Base-by-base conservation (phyloP, 2,329 filamentous ascomycete species). In the Huntiella abstrusa region DNA sequence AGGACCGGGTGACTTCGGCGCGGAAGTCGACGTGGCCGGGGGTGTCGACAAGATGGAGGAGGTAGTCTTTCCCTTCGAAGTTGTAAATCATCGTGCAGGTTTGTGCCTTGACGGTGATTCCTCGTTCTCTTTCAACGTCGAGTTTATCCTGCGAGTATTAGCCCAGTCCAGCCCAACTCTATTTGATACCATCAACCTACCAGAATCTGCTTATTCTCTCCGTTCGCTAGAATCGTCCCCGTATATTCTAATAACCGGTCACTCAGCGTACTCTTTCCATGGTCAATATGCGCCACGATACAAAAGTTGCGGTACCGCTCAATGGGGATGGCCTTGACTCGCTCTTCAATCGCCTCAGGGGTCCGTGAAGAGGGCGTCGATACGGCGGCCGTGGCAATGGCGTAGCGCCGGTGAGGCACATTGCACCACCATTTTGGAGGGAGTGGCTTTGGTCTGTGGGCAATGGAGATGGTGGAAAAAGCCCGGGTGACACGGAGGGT, bases 81-180 rank as follows among this genome's bases (percentile, higher is more conserved):
- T 94, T 85, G 67, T 95, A 94, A 45, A 98, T 73, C 91, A 98
- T 98, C 47, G 81, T 91, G 63, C 91, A 96, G 48, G 91, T 96
- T 67, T 98, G 91, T 47, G 91, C 91, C 67, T 98, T 98, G 60
- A 98, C 91, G 0, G 91, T 98, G 60, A 98, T 98, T 51, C 91
- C 91, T 35, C 91, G 76, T 63, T 96, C 86, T 44, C 91, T 73
- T 65, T 98, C 91, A 47, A 98, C 91, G 59, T 98, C 91, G 33
- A 98, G 74, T 60, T 94, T 95, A 64, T 98, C 91, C 63, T 66
- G 33, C 16, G 46, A 33, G 8, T 12, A 11, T 16, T 19, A 19
- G n/a, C 38, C 12, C 17, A 28, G n/a, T 36, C 17, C 33, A 32
- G 4, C 5, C 16, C 16, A 33, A 36, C 8, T 38, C 17, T 11